A percentile compares a stretch with the other conserved stretches of the same genome.
These are phyloP conservation scores for Penicillium sclerotiorum DNA, from an alignment of 2,329 filamentous ascomycete species.

Conservation along the genomic window DNA sequence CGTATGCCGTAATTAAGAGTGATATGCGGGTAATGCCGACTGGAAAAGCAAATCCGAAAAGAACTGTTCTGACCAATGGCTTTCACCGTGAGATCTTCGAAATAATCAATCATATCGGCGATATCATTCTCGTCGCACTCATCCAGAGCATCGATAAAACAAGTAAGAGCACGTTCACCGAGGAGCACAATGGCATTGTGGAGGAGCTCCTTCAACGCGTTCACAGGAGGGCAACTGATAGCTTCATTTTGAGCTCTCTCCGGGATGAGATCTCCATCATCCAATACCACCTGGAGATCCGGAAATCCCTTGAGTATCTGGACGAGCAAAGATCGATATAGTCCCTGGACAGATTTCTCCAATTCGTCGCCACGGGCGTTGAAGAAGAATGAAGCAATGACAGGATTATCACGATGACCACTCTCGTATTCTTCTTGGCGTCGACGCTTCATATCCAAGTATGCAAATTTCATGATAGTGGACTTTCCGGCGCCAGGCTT, in stretches of 20 bases:
- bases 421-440: slow-evolving; percentile 36
- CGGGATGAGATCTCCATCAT: slow-evolving; percentile 12
- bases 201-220: slow-evolving; percentile 24
- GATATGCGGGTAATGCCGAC: slow-evolving; percentile 50
- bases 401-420: slow-evolving; percentile 32
- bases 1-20: slow-evolving; percentile 31
- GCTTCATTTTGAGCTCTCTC: background rate
- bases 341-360: slow-evolving; percentile 27
- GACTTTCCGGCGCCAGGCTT: slow-evolving; percentile 44
- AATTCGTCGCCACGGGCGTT: slow-evolving; percentile 27
- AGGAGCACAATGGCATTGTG: slow-evolving; percentile 13
- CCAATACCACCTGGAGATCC: slow-evolving; percentile 21
- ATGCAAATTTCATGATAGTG: slow-evolving; percentile 49
- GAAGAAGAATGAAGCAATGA: slow-evolving; percentile 33
- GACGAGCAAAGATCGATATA: slow-evolving; percentile 33
- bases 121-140: slow-evolving; percentile 47
- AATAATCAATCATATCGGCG: slow-evolving; percentile 40
- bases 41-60: slow-evolving; percentile 44
- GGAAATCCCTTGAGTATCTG: slow-evolving; percentile 28
- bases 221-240: slow-evolving; percentile 11
- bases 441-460: slow-evolving; percentile 39
- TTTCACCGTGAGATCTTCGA: slow-evolving; percentile 35
- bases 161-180: slow-evolving; percentile 23
- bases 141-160: slow-evolving; percentile 52
- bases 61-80: slow-evolving; percentile 6